Evolutionary conservation across 345 rosid species (phyloP), one percentile per base, ranked within the genome.

Genomic region (Eucalyptus melliodora): DNA sequence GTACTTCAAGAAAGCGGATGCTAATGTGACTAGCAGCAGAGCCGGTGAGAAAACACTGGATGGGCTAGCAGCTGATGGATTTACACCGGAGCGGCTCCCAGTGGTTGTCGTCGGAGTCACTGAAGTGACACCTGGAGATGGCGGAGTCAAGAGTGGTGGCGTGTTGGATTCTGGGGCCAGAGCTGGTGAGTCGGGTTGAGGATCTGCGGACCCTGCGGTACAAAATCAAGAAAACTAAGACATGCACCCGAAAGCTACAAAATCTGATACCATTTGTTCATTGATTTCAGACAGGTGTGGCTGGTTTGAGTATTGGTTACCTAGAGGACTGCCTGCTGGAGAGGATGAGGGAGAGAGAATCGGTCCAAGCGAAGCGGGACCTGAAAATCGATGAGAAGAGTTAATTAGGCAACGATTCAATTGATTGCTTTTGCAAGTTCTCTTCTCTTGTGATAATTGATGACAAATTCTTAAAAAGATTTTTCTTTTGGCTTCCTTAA

Each of bases 81-180:
- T 95, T 50, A 91, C 86, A 91, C 92, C 91, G 1, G 98, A 95
- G 89, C 93, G 94, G 92, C 91, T 93, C 37, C 97, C 98, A 0
- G 93, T 72, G 26, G 92, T 91, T 8, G 94, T 80, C 0, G 95
- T 92, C 2, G 98, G 98, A 56, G 91, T 89, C 49, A 50, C 94
- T 21, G 92, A 53, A 37, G 50, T 90, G 4, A 21, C 89, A 3
- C 91, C 89, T 30, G 94, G 77, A 40, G 94, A 88, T 53, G 93
- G 93, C 3, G 98, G 97, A 90, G 95, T 93, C 88, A 93, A 88
- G 81, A 26, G 27, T 11, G 97, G 95, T 2, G 94, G 92, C 7
- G 95, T 93, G 88, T 91, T 92, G 23, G 96, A 90, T 91, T 90
- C 96, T 21, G 99, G 99, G 62, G 98, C 77, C 86, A 90, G 62